phyloP scores from a whole-genome alignment of 345 rosid genomes.

The Eucalyptus grandis region DNA sequence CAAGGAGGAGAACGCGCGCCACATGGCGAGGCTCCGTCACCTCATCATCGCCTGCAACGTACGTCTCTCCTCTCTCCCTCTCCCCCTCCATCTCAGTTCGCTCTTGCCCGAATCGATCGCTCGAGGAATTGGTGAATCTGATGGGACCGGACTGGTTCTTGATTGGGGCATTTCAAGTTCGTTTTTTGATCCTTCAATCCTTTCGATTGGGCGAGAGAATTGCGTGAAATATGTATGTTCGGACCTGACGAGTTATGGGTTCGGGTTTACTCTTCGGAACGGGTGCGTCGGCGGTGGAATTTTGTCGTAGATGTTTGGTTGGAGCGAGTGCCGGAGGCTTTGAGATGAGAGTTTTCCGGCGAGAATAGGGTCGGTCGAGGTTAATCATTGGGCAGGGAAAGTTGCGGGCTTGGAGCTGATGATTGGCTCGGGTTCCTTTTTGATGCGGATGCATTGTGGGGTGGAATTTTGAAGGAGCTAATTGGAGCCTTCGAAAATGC shows the following conservation, averaged over 20 bases:
- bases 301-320: not conserved
- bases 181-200: not conserved
- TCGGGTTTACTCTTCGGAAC: not conserved
- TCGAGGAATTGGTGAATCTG: not conserved
- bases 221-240: not conserved
- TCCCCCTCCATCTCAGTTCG: not conserved
- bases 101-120: not conserved
- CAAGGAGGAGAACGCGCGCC: conserved; percentile 76
- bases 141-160: not conserved
- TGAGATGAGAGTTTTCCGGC: not conserved
- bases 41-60: conserved; percentile 62
- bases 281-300: not conserved
- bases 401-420: not conserved
- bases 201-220: not conserved
- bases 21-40: conserved; percentile 52
- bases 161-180: not conserved
- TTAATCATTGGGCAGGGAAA: not conserved
- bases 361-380: not conserved
- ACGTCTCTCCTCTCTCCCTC: not conserved
- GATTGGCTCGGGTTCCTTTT: not conserved
- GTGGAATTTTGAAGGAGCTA: not conserved
- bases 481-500: not conserved
- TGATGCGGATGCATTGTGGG: not conserved
- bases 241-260: not conserved
- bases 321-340: not conserved